These are phyloP conservation scores for Maudiozyma barnettii DNA, from an alignment of 805 yeast genomes.

Conservation along the genomic window DNA sequence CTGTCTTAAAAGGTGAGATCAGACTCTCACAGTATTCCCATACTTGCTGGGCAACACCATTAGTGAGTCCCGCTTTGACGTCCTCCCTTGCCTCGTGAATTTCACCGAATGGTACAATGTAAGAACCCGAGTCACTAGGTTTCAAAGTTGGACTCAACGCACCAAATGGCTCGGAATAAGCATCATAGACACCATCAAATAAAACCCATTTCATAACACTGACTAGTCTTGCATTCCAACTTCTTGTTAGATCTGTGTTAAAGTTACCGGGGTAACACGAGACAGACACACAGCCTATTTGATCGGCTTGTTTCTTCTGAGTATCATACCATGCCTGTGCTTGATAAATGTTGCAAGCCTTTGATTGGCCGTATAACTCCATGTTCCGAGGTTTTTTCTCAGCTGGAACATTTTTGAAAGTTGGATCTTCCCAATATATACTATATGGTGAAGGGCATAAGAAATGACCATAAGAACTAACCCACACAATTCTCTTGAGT, in stretches of 20 bases:
- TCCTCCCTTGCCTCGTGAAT: constrained; percentile 23
- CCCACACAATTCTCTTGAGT: constrained; percentile 31
- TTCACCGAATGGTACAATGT: constrained; percentile 31
- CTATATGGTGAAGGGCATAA: constrained; percentile 23
- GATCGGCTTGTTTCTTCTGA: constrained; percentile 14
- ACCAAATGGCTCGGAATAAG: constrained; percentile 30
- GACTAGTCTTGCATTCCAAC: constrained; percentile 1
- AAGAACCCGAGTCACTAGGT: constrained; percentile 21
- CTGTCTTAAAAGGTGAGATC: too few relatives aligned
- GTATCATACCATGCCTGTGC: constrained; percentile 31
- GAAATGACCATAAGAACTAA: constrained; percentile 28
- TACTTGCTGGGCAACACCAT: neutral
- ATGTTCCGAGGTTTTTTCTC: constrained; percentile 10
- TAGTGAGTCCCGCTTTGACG: neutral
- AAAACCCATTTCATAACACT: constrained; percentile 5
- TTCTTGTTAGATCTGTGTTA: constrained; percentile 23
- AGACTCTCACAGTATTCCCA: neutral
- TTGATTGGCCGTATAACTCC: constrained; percentile 31
- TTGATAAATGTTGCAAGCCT: constrained; percentile 30
- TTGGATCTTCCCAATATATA: constrained; percentile 23
- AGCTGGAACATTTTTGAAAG: constrained; percentile 10
- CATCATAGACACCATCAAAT: constrained; percentile 25
- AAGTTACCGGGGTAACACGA: constrained; percentile 31
- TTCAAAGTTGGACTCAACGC: constrained; percentile 29
- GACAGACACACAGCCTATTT: constrained; percentile 24